A percentile compares a stretch with the other conserved stretches of the same genome.
These are phyloP conservation scores for Ceratobasidium sp. DNA, from an alignment of 1,284 basidiomycete genomes.

Conservation along the genomic window DNA sequence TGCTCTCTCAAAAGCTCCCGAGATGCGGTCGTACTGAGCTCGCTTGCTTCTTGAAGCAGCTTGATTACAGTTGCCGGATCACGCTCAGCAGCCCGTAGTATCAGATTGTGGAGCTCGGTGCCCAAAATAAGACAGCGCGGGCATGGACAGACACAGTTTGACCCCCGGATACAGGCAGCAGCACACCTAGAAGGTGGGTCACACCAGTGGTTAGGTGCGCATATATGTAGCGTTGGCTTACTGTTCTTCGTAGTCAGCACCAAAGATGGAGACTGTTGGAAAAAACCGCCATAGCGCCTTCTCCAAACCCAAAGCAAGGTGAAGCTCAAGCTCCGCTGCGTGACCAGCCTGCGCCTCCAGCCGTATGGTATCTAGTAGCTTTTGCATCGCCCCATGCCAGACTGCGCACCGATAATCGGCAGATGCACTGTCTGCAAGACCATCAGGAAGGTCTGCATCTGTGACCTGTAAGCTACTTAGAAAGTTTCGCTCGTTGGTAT, in stretches of 20 bases:
- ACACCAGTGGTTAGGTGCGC: neutral
- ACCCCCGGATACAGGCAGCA: neutral
- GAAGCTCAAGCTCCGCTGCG: neutral
- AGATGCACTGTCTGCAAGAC: neutral
- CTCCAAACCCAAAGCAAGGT: neutral
- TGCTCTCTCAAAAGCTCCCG: neutral
- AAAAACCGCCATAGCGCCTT: neutral
- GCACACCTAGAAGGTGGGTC: neutral
- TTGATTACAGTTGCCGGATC: neutral
- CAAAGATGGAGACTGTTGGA: neutral
- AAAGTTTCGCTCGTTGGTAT: too few relatives aligned
- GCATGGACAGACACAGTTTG: neutral
- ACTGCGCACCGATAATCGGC: neutral
- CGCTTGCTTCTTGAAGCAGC: neutral
- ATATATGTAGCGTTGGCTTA: neutral
- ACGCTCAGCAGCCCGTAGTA: neutral
- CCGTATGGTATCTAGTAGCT: neutral
- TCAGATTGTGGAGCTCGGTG: neutral
- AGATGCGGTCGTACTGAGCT: neutral
- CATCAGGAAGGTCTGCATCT: neutral
- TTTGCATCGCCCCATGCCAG: neutral
- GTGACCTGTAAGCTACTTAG: too few relatives aligned
- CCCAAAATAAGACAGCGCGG: neutral
- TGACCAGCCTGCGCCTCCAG: neutral
- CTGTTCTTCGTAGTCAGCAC: conserved; percentile 7